Evolutionary conservation across 108 stramenopile genomes (phyloP), one percentile per base, ranked within the genome.

Genomic region (Skeletonema costatum): DNA sequence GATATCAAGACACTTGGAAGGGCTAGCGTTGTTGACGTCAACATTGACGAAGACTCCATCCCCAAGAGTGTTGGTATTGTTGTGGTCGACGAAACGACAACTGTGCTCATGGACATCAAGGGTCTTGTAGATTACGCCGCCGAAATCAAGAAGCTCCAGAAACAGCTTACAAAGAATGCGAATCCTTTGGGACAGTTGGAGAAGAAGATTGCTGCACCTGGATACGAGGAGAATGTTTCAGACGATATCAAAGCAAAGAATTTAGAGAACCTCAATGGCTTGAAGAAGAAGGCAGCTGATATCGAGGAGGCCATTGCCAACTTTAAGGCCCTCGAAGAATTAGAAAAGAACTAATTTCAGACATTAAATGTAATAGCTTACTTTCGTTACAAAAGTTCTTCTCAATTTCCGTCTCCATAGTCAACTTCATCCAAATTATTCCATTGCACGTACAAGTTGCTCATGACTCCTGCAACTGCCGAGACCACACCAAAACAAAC

Each of bases 41-140:
- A 93, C 60, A 70, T 70, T 44, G 76, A 78, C 2, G 90, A 88
- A 32, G 83, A 68, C 16, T 36, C 53, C 9, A 76, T 92, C 32
- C 95, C 98, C 3, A 68, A 76, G 29, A 87, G 92, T 32, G 92
- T 92, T 70, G 93, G 94, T 77, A 87, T 92, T 56, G 64, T 86
- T 33, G 83, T 99, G 41, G 88, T 96, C 36, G 91, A 95, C 66
- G 96, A 97, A 60, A 65, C 84, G 4, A 73, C 93, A 36, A 93
- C 94, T 60, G 89, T 98, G 29, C 82, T 96, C 59, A 93, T 99
- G 75, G 93, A 99, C 68, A 84, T 99, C 13, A 91, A 91, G 65
- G 99, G 99, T n/a, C 84, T 97, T 81, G 96, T 99, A 11, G 96
- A 99, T 71, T 96, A 89, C 70, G 90, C 86, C 56, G 92, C 90